Conservation (phyloP, 257 asterid species). For the Ophiorrhiza pumila region DNA sequence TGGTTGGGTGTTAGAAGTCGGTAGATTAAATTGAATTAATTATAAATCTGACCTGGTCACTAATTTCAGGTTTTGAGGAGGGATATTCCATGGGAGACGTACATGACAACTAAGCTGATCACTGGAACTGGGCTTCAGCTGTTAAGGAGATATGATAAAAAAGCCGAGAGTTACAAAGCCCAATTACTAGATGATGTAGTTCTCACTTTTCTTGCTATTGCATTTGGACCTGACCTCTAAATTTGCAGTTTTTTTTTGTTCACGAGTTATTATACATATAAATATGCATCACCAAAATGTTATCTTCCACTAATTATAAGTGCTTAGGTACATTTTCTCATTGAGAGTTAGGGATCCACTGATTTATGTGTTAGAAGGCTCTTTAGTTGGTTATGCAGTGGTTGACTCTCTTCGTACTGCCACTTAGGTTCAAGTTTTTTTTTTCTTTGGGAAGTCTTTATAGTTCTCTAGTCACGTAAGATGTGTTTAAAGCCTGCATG, state of each 20-base stretch:
- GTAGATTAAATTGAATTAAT: not conserved
- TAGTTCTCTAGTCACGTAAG: not conserved
- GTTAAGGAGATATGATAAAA: constrained; percentile 85
- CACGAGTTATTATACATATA: not conserved
- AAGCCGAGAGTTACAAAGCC: constrained; percentile 65
- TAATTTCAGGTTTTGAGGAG: constrained; percentile 63
- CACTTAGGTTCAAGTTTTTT: not conserved
- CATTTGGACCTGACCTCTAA: not conserved
- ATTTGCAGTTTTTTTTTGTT: not conserved
- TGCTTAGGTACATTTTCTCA: not conserved
- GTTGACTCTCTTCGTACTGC: not conserved
- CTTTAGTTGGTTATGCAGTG: not conserved
- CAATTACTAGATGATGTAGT: constrained; percentile 80
- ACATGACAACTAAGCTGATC: constrained; percentile 83
- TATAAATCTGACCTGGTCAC: constrained; percentile 5
- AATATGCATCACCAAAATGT: not conserved
- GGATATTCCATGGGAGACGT: constrained; percentile 96
- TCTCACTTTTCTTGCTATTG: constrained; percentile 9
- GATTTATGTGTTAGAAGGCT: constrained; percentile 1
- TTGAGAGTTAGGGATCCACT: not conserved
- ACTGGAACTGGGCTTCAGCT: constrained; percentile 85
- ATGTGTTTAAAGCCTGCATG: not conserved
- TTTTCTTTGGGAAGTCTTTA: not conserved
- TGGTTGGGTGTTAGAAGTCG: not conserved
- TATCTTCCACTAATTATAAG: not conserved